phyloP scores from a whole-genome alignment of 805 yeast species.

The Dipodascopsis tothii region DNA sequence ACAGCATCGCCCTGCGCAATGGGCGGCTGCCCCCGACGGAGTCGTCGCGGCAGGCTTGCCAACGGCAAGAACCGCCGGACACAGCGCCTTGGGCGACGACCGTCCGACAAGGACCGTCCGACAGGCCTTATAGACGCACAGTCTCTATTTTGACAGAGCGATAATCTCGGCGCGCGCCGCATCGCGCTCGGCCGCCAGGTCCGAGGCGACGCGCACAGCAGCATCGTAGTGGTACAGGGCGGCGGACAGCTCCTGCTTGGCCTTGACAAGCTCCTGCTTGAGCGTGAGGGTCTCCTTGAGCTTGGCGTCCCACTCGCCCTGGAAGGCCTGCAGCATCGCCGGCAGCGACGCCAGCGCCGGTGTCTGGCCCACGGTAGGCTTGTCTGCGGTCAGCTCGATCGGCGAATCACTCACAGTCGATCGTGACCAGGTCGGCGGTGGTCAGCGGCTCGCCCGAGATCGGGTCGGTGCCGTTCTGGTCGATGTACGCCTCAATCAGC shows the following conservation, averaged over 20 bases:
- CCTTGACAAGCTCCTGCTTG: slow-evolving; percentile 58
- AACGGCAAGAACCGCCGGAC: no score
- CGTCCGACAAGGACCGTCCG: no score
- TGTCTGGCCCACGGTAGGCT: slow-evolving; percentile 27
- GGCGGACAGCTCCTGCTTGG: slow-evolving; percentile 65
- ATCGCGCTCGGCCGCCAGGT: slow-evolving; percentile 66
- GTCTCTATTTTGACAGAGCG: no score
- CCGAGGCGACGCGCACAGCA: slow-evolving; percentile 76
- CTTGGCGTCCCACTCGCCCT: slow-evolving; percentile 83
- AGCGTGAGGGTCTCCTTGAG: slow-evolving; percentile 73
- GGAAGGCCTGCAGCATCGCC: slow-evolving; percentile 62
- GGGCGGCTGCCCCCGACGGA: no score
- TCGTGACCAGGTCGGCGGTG: slow-evolving; percentile 49
- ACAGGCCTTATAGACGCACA: no score
- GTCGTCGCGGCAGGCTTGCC: no score
- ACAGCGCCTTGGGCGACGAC: no score
- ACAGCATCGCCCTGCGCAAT: no score
- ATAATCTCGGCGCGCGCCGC: slow-evolving; percentile 42
- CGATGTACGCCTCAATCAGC: slow-evolving; percentile 53
- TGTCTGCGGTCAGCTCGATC: not conserved
- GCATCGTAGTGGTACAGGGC: slow-evolving; percentile 85
- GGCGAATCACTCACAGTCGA: slow-evolving; percentile 26
- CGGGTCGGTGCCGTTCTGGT: slow-evolving; percentile 68
- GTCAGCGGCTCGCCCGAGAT: slow-evolving; percentile 55
- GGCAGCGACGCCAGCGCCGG: slow-evolving; percentile 66